phyloP scores from a whole-genome alignment of 1,284 basidiomycete genomes.

The Sparassis latifolia region DNA sequence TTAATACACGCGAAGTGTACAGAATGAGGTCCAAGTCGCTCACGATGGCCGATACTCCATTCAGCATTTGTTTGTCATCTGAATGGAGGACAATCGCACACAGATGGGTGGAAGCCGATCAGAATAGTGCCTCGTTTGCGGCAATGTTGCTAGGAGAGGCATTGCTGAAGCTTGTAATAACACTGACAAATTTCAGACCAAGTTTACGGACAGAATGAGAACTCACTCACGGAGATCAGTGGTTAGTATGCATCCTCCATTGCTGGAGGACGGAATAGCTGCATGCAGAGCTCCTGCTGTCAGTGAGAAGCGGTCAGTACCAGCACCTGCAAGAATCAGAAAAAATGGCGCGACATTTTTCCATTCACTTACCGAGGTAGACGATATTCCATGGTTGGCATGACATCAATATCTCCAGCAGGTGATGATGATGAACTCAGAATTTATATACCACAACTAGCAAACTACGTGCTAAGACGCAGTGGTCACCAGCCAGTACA shows the following conservation, averaged over 20 bases:
- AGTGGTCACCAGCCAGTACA: too few relatives aligned
- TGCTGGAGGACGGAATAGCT: conserved; percentile 12
- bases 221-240: conserved; percentile 68
- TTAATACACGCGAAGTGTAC: too few relatives aligned
- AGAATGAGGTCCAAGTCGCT: conserved; percentile 50
- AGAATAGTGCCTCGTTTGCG: conserved; percentile 38
- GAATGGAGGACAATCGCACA: conserved; percentile 63
- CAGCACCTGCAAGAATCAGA: conserved; percentile 72
- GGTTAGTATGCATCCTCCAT: conserved; percentile 47
- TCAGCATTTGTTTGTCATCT: conserved; percentile 57
- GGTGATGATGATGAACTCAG: too few relatives aligned
- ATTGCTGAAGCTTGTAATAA: conserved; percentile 78
- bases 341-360: too few relatives aligned
- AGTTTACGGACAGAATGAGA: neutral
- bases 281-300: conserved; percentile 50
- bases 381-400: conserved; percentile 36
- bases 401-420: conserved; percentile 34
- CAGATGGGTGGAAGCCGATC: conserved; percentile 19
- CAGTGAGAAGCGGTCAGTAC: conserved; percentile 78
- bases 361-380: conserved; percentile 68
- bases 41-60: conserved; percentile 29
- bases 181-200: too few relatives aligned
- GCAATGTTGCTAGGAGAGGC: conserved; percentile 64
- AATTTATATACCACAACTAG: too few relatives aligned
- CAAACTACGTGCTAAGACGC: too few relatives aligned